These are phyloP conservation scores for Vanrija pseudolonga DNA, from an alignment of 1,284 basidiomycete species.

Conservation along the genomic window DNA sequence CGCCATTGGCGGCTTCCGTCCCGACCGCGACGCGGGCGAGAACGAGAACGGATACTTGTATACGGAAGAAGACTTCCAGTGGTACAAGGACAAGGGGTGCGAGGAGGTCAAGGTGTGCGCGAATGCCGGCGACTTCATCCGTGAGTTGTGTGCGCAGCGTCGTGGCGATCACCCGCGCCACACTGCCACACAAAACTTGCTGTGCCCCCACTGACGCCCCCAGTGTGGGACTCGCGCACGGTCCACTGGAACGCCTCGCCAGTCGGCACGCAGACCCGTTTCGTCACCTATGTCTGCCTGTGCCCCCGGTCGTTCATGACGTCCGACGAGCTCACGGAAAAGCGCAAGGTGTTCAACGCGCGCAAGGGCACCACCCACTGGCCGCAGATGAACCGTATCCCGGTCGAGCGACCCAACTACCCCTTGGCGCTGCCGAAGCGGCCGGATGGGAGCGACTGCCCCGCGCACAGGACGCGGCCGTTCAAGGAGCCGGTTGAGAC, in stretches of 20 bases:
- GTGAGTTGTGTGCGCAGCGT: constrained; percentile 4
- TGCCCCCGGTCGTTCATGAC: constrained; percentile 12
- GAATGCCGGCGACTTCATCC: constrained; percentile 18
- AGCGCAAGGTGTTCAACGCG: constrained; percentile 15
- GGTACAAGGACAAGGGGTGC: constrained; percentile 22
- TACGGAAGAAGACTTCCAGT: constrained; percentile 14
- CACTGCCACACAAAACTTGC: too few relatives aligned
- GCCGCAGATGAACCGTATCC: constrained; percentile 20
- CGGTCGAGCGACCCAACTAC: constrained; percentile 11
- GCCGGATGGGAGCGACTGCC: constrained; percentile 19
- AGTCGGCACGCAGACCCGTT: constrained; percentile 22
- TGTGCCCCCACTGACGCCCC: background rate
- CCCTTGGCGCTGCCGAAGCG: constrained; percentile 13
- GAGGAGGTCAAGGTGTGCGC: constrained; percentile 26
- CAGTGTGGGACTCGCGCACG: constrained; percentile 31
- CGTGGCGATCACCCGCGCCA: too few relatives aligned
- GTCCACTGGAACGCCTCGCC: constrained; percentile 31
- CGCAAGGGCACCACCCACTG: constrained; percentile 27
- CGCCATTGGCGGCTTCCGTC: constrained; percentile 20
- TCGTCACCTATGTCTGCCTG: constrained; percentile 25
- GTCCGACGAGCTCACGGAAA: constrained; percentile 6
- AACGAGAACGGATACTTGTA: constrained; percentile 23
- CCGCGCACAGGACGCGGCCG: constrained; percentile 15
- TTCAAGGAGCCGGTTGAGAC: constrained; percentile 16
- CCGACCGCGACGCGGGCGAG: constrained; percentile 15